Base-by-base conservation (phyloP, 129 eudicot genomes). In the Flaveria ramosissima region DNA sequence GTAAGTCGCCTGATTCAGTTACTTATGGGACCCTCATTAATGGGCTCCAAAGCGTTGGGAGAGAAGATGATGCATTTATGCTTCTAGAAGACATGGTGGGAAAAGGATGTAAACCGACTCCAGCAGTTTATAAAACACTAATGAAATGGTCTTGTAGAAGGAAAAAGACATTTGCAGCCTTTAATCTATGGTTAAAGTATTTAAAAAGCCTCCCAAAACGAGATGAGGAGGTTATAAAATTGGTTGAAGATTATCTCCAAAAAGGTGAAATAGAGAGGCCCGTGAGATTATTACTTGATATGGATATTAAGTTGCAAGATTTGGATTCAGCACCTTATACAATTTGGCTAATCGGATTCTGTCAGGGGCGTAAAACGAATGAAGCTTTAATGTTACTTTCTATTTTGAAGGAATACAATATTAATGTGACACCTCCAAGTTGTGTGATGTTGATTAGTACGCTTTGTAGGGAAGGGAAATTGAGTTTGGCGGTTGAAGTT, bases 21-120 rank as follows among this genome's bases (percentile, higher is more conserved):
- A 93, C 98, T 16, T 93, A 90, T 51, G 91, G 90, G 32, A 93
- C 97, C 1, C 96, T 93, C 7, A 89, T 93, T 15, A 84, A 88
- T 26, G 96, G 97, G 65, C 88, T 93, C 30, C 85, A 75, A 50
- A 84, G 83, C 74, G 86, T 70, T 41, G 89, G 79, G 27, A 81
- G 80, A 50, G 97, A 87, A 41, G 77, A 72, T 1, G 93, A 90
- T 4, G 89, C 93, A 2, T 70, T 83, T 57, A 68, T 66, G 70
- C 68, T 89, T 23, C 64, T 88, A 56, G 89, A 85, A 59, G 82
- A 82, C 59, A 88, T 90, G 91, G 84, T 36, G 39, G 73, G 68
- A n/a, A 84, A 75, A 3, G 89, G 91, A 12, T 81, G 77, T 73
- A 66, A 74, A 55, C 85, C 84, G 30, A 79, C 73, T 43, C 61